Evolutionary conservation across 1,284 basidiomycete genomes (phyloP).

Genomic region (Ustilago hordei): DNA sequence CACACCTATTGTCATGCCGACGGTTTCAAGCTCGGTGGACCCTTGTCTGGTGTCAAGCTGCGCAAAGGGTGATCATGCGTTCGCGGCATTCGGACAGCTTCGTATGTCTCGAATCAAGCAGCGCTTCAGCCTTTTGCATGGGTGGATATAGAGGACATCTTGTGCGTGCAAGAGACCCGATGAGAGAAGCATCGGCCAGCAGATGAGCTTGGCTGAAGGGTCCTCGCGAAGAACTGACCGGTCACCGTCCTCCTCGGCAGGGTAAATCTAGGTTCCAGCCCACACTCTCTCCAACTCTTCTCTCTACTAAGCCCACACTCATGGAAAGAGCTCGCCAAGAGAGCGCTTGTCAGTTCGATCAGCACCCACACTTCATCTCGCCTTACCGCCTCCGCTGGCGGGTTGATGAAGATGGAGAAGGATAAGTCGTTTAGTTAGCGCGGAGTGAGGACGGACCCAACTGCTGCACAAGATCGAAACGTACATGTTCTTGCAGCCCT

Average conservation of each 20-base stretch:
- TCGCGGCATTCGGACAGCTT: neutral
- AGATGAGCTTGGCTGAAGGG: conserved; percentile 1
- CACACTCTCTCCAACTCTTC: neutral
- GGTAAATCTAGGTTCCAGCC: neutral
- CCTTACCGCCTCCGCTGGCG: neutral
- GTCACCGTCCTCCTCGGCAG: neutral
- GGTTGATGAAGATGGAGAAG: neutral
- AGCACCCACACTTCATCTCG: neutral
- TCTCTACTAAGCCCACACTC: neutral
- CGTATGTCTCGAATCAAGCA: neutral
- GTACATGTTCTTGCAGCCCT: conserved; percentile 9
- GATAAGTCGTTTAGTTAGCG: neutral
- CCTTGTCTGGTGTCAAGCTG: neutral
- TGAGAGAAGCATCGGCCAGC: neutral
- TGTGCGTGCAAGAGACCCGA: neutral
- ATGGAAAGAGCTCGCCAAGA: neutral
- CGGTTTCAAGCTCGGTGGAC: neutral
- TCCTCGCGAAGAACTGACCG: conserved; percentile 1
- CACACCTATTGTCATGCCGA: neutral
- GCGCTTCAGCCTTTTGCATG: neutral
- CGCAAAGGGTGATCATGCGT: neutral
- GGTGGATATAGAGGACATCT: neutral
- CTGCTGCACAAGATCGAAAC: conserved; percentile 11
- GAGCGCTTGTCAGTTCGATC: neutral
- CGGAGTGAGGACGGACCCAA: neutral